Evolutionary conservation across 2,329 filamentous ascomycete genomes (phyloP).

Genomic region (Knufia petricola): DNA sequence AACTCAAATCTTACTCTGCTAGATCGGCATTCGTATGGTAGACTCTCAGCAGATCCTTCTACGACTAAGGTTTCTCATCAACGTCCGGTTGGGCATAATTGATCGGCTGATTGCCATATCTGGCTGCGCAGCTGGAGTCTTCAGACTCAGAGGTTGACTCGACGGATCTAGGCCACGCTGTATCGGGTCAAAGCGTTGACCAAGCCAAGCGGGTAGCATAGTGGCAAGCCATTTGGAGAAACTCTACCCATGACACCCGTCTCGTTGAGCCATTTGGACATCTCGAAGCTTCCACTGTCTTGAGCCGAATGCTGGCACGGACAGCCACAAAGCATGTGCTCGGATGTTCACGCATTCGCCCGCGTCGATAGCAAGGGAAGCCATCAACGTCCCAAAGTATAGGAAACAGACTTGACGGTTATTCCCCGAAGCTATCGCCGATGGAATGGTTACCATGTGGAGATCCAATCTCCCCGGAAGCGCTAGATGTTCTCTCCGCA

Average conservation of each 20-base stretch:
- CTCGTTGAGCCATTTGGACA: neutral
- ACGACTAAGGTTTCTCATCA: too few species aligned
- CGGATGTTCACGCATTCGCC: neutral
- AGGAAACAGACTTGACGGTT: neutral
- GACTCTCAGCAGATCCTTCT: conserved; percentile 1
- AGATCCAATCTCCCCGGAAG: conserved; percentile 21
- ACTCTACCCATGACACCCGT: neutral
- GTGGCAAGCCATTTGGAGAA: neutral
- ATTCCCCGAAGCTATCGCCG: conserved; percentile 16
- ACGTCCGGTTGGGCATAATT: too few species aligned
- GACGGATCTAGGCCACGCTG: neutral
- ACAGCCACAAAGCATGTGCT: conserved; percentile 7
- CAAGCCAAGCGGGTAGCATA: neutral
- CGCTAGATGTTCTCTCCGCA: conserved; percentile 13
- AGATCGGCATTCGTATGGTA: too few species aligned
- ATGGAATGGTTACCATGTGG: conserved; percentile 17
- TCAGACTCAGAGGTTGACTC: neutral
- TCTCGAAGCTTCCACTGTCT: neutral
- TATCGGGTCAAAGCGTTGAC: neutral
- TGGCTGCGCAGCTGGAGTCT: too few species aligned
- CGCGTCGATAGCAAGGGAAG: neutral
- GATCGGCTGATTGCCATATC: too few species aligned
- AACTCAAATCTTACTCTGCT: neutral
- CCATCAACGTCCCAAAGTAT: neutral
- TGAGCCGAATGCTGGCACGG: neutral